Base-by-base conservation (phyloP, 1,284 basidiomycete genomes). In the Cryptococcus sp. region DNA sequence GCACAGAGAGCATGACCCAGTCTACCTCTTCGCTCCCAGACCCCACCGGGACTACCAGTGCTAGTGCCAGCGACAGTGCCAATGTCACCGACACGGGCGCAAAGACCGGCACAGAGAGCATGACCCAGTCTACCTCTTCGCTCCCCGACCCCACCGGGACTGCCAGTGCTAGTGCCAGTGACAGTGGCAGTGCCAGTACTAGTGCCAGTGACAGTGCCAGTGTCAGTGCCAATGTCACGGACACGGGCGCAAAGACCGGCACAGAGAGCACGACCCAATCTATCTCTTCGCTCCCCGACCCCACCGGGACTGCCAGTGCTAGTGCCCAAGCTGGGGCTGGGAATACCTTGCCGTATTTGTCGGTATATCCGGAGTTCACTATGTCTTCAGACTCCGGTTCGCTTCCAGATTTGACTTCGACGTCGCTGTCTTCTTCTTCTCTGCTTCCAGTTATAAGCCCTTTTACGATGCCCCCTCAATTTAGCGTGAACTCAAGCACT, bases 401-500 rank as follows among this genome's bases (percentile, higher is more conserved):
- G 5, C 9, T 33, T 38, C 35, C 56, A 37, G 13, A 21, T 35
- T 37, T 18, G 44, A 39, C 47, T 60, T 46, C 37, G 23, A 15
- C 42, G 18, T 39, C 56, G 46, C 42, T 43, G 6, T 39, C 38
- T 50, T 23, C 44, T 39, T 43, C 47, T 52, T 52, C 50, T 42
- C 21, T 40, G 20, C 7, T 44, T 46, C 45, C 60, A 44, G 53
- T 4, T 28, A 46, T 36, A 49, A 33, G 21, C n/a, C 33, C 43
- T 39, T 44, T 39, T n/a, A 35, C 8, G n/a, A 8, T 21, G 35
- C 39, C 28, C 15, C 12, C n/a, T 40, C 37, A 33, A 33, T 49
- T 49, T 18, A 23, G 18, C n/a, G 33, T 36, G 18, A 49, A 12
- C 18, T 16, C 37, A 45, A 45, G 40, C 42, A 45, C 49, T 52